Percentiles rank a stretch among this genome's conserved stretches.
These are phyloP conservation scores for Termitomyces sp. DNA, from an alignment of 768 basidiomycete species.

Conservation along the genomic window DNA sequence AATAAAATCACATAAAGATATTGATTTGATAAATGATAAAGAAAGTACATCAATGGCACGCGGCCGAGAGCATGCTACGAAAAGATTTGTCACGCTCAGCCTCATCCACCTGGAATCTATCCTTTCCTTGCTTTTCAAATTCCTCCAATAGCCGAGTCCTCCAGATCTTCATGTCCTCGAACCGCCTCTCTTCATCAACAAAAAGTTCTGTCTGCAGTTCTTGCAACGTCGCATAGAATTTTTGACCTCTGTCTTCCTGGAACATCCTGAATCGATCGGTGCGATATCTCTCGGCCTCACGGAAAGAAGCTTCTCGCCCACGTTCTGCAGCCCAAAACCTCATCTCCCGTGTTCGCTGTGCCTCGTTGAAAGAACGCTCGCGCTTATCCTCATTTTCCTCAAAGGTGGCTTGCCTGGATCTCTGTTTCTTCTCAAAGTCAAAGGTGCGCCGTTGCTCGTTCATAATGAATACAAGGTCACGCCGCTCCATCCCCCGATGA, in stretches of 20 bases:
- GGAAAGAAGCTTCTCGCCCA: background rate
- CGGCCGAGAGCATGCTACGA: background rate
- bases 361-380: background rate
- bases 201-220: background rate
- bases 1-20: too few species aligned
- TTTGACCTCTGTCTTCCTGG: background rate
- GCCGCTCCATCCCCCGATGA: background rate
- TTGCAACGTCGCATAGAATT: background rate
- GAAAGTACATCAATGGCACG: background rate
- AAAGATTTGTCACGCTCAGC: background rate
- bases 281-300: background rate
- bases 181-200: background rate
- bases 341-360: background rate
- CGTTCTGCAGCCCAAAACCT: background rate
- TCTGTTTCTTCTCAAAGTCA: conserved; percentile 1
- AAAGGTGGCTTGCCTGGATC: background rate
- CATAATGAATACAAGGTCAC: conserved; percentile 2
- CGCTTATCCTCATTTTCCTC: background rate
- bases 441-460: conserved; percentile 1
- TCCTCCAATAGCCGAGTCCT: background rate
- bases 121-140: background rate
- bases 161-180: conserved; percentile 1
- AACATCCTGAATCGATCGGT: background rate
- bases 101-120: background rate
- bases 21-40: too few species aligned